Base-by-base conservation (phyloP, 495 filamentous ascomycete genomes). In the Penicillium psychrofluorescens region DNA sequence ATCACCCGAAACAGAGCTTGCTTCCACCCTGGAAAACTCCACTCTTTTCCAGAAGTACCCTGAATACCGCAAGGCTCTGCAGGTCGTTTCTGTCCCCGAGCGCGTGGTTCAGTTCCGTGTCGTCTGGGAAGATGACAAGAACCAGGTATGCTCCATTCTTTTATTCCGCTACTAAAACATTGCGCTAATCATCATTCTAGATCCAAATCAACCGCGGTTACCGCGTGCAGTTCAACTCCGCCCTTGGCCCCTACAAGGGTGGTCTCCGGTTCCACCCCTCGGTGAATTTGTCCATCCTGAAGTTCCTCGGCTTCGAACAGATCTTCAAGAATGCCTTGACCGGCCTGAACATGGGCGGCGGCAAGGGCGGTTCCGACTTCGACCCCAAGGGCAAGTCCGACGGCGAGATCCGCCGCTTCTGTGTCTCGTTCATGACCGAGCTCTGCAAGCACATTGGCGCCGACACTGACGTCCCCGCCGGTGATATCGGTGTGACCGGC, bases 271-370 rank as follows among this genome's bases (percentile, higher is more conserved):
- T 98, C 75, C 92, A 98, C 65, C 92, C 91, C 42, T 80, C 86
- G 11, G 92, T 98, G 70, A 98, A 98, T 75, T 77, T 98, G 46
- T 94, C 87, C 53, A 90, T 98, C 61, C 78, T 98, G 50, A 98
- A 98, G 75, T 97, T 97, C 77, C 77, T 98, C 56, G 92, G 91
- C 43, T 96, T 97, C 64, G 92, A 98, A 83, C 92, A 98, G 78
- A 92, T 88, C 72, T 96, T 98, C 79, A 98, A 98, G 83, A 98
- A 98, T 90, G 92, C 92, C 50, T 74, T 98, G 56, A 97, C 92
- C 48, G 92, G 92, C 52, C 70, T 97, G 62, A 92, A 80, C 77
- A 97, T 98, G 81, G 92, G 92, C 50, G 92, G 92, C 74, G 92
- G 87, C 57, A 98, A 98, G 77, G 92, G 92, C 72, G 92, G 92